These are phyloP conservation scores for Tricholoma sp. DNA, from an alignment of 768 basidiomycete genomes.

Conservation along the genomic window DNA sequence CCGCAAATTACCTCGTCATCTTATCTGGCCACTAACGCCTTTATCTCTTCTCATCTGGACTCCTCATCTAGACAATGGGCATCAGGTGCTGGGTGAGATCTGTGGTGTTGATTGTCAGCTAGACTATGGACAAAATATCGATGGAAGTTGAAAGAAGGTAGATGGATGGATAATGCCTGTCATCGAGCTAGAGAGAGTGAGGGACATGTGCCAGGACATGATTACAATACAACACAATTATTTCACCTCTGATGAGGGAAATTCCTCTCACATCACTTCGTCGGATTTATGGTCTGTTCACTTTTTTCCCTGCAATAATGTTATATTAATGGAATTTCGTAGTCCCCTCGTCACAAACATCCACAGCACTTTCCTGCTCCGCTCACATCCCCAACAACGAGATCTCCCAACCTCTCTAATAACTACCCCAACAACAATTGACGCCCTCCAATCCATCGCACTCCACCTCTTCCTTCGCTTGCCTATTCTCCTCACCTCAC, in stretches of 20 bases:
- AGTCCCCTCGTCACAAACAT: conserved; percentile 59
- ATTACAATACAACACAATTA: conserved; percentile 37
- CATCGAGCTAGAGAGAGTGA: conserved; percentile 59
- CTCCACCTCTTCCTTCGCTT: conserved; percentile 60
- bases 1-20: conserved; percentile 54
- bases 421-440: conserved; percentile 53
- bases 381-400: conserved; percentile 25
- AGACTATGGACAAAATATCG: conserved; percentile 45
- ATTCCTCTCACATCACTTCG: conserved; percentile 29
- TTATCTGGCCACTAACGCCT: conserved; percentile 64
- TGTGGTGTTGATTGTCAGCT: conserved; percentile 59
- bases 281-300: conserved; percentile 51
- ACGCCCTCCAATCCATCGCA: conserved; percentile 59
- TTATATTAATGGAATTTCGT: conserved; percentile 9
- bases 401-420: conserved; percentile 41
- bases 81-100: conserved; percentile 51
- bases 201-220: conserved; percentile 42
- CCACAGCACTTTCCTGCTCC: conserved; percentile 63
- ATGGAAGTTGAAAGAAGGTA: conserved; percentile 38
- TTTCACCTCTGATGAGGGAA: conserved; percentile 35
- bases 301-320: neutral
- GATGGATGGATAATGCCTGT: conserved; percentile 85
- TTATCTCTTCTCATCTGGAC: conserved; percentile 41
- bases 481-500: conserved; percentile 79
- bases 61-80: conserved; percentile 47